Percentiles rank a stretch among this genome's conserved stretches.
phyloP scores from a whole-genome alignment of 169 alveolate species.

The Eimeria maxima region DNA sequence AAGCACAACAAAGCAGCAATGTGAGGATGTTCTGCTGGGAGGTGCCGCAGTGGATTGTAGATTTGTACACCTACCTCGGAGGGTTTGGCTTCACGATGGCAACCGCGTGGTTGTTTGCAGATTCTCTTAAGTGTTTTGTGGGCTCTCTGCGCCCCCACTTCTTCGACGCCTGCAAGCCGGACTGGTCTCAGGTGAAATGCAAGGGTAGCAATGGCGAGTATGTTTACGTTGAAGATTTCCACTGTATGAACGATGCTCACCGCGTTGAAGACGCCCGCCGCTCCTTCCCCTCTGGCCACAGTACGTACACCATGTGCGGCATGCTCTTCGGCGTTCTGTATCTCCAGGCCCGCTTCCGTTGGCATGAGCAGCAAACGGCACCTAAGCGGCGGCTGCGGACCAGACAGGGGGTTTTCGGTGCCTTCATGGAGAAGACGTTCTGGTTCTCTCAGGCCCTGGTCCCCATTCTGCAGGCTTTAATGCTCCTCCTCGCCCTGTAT shows the following conservation, averaged over 20 bases:
- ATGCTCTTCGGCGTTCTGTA: background rate
- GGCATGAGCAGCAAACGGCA: background rate
- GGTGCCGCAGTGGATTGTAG: background rate
- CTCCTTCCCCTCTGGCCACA: conserved; percentile 18
- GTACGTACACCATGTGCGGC: conserved; percentile 11
- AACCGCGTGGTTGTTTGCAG: conserved; percentile 1
- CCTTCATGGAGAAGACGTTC: background rate
- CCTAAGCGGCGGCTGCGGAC: background rate
- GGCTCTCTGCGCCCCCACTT: background rate
- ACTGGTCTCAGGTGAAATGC: background rate
- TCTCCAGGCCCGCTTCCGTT: background rate
- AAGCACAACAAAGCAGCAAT: background rate
- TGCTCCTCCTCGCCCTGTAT: background rate
- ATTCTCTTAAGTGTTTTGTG: background rate
- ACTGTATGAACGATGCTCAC: background rate
- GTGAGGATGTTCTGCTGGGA: background rate
- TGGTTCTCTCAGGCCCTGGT: background rate
- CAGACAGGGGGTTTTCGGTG: background rate
- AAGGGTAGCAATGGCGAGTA: background rate
- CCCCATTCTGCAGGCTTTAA: background rate
- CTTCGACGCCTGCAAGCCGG: background rate
- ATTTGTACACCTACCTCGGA: background rate
- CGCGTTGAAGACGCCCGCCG: conserved; percentile 12
- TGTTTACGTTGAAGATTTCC: background rate
- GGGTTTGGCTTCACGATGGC: conserved; percentile 18